A percentile compares a stretch with the other conserved stretches of the same genome.
These are phyloP conservation scores for Serendipita sp. DNA, from an alignment of 1,284 basidiomycete genomes.

Conservation along the genomic window DNA sequence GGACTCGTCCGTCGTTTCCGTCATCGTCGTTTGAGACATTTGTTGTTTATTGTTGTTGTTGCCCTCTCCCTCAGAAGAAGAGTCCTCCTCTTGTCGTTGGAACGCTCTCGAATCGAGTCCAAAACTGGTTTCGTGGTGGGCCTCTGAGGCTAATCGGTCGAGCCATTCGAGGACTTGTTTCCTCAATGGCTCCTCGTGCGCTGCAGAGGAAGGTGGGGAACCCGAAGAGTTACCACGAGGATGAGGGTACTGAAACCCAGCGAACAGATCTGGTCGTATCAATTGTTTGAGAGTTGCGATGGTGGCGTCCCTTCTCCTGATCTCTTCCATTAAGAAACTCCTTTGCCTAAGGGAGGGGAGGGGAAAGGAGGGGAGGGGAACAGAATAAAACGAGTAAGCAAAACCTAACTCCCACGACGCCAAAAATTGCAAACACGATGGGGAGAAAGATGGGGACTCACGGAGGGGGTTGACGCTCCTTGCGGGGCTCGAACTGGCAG, in stretches of 20 bases:
- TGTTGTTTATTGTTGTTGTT: neutral
- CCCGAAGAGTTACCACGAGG: constrained; percentile 16
- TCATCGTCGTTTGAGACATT: neutral
- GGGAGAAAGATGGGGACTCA: neutral
- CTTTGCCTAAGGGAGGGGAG: constrained; percentile 17
- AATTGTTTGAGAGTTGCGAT: constrained; percentile 22
- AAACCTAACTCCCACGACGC: too few species aligned
- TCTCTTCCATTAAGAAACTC: constrained; percentile 21
- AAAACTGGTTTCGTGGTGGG: neutral
- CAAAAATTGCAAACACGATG: too few species aligned
- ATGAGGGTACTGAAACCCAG: constrained; percentile 16
- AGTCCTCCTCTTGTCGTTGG: constrained; percentile 5
- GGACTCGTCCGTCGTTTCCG: neutral
- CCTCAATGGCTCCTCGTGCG: constrained; percentile 21
- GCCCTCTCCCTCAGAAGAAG: constrained; percentile 12
- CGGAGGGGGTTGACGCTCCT: neutral
- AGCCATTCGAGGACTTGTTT: constrained; percentile 16
- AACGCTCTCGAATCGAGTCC: neutral
- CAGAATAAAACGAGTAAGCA: too few species aligned
- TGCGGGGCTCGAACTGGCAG: neutral
- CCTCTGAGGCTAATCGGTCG: constrained; percentile 14
- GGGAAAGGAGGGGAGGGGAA: neutral
- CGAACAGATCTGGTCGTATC: constrained; percentile 11
- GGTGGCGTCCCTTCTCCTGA: constrained; percentile 23
- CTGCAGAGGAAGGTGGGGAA: constrained; percentile 18